phyloP scores from a whole-genome alignment of 768 basidiomycete species.

The Termitomyces sp. region DNA sequence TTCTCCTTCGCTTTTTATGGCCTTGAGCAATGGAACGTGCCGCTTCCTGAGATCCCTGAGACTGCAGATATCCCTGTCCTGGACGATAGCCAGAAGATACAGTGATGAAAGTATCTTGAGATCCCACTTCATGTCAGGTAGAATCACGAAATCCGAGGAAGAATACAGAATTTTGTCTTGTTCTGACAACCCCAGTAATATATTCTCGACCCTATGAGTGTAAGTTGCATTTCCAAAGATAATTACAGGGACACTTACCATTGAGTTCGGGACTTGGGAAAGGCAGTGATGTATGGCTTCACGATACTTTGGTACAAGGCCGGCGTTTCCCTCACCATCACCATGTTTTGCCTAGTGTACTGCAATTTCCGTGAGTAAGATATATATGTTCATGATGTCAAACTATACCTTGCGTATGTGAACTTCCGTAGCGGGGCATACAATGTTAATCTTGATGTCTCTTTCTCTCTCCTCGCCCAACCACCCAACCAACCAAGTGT shows the following conservation, averaged over 20 bases:
- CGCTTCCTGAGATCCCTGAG: conserved; percentile 68
- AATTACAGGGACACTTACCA: conserved; percentile 49
- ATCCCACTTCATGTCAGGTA: conserved; percentile 99
- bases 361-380: conserved; percentile 23
- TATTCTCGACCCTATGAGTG: conserved; percentile 72
- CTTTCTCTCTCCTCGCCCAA: conserved; percentile 31
- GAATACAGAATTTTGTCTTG: conserved; percentile 68
- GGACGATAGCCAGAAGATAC: conserved; percentile 81
- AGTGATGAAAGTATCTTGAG: conserved; percentile 66
- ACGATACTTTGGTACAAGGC: conserved; percentile 69
- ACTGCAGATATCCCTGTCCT: conserved; percentile 58
- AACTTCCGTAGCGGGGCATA: conserved; percentile 85
- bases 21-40: conserved; percentile 66
- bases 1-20: conserved; percentile 56
- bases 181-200: conserved; percentile 76
- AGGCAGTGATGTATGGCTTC: conserved; percentile 71
- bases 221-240: neutral
- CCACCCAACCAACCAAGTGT: neutral
- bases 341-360: conserved; percentile 72
- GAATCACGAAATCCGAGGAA: conserved; percentile 64
- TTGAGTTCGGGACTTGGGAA: conserved; percentile 74
- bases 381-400: neutral
- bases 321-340: conserved; percentile 83
- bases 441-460: conserved; percentile 81
- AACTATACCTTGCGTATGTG: conserved; percentile 75